phyloP scores from a whole-genome alignment of 768 basidiomycete genomes.

The Hypholoma fasciculare region DNA sequence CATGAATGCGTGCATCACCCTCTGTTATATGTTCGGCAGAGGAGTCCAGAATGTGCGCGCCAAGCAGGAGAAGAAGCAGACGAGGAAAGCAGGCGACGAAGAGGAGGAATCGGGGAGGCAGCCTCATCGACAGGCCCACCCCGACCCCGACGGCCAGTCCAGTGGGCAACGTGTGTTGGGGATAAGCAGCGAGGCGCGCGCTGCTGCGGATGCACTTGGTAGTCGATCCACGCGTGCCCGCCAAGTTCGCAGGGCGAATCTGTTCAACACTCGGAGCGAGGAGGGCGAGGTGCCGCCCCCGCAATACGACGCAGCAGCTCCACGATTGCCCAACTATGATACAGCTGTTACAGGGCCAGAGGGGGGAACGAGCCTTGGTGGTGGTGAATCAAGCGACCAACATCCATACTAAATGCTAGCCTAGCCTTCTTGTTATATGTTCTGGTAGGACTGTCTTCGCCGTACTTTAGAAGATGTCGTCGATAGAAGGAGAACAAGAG shows the following conservation, averaged over 20 bases:
- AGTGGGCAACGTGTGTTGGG: background rate
- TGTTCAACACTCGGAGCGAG: background rate
- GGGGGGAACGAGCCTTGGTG: too few relatives aligned
- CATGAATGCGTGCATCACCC: background rate
- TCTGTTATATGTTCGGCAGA: background rate
- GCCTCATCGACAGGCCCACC: background rate
- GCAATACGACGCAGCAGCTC: background rate
- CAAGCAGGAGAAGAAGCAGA: background rate
- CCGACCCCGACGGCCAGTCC: background rate
- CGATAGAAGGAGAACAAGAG: too few relatives aligned
- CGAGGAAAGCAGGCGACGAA: background rate
- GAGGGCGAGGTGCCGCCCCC: background rate
- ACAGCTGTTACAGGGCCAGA: too few relatives aligned
- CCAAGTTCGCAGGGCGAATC: background rate
- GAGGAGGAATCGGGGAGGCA: background rate
- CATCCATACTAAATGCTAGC: too few relatives aligned
- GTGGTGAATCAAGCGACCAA: too few relatives aligned
- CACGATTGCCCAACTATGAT: background rate
- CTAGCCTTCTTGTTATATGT: too few relatives aligned
- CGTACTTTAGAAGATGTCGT: too few relatives aligned
- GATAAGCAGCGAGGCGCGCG: conserved; percentile 2
- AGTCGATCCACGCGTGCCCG: background rate
- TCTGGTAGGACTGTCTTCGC: too few relatives aligned
- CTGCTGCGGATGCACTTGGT: background rate
- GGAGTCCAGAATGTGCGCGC: background rate